phyloP scores from a whole-genome alignment of 495 filamentous ascomycete species.

The Penicillium paxilli region DNA sequence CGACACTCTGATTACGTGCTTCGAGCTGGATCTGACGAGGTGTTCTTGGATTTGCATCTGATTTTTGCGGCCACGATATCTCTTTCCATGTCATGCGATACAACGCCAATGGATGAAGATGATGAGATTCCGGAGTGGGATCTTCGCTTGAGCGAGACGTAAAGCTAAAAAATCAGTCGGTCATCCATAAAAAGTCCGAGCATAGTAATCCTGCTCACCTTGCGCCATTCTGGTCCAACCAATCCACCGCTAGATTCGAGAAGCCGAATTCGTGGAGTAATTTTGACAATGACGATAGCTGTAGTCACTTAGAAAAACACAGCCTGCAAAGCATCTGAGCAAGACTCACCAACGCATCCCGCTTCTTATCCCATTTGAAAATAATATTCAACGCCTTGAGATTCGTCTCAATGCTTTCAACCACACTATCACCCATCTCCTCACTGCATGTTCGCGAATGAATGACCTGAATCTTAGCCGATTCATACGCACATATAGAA shows the following conservation, averaged over 20 bases:
- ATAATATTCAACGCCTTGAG: too few relatives aligned
- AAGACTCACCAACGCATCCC: too few relatives aligned
- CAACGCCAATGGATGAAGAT: background rate
- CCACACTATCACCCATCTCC: too few relatives aligned
- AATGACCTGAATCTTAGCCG: too few relatives aligned
- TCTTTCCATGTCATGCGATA: slow-evolving; percentile 2
- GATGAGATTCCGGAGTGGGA: background rate
- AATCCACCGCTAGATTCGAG: background rate
- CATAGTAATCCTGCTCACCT: background rate
- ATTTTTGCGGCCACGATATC: background rate
- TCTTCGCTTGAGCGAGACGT: background rate
- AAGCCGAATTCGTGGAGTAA: too few relatives aligned
- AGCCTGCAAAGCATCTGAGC: too few relatives aligned
- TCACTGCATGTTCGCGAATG: too few relatives aligned
- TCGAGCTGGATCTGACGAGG: background rate
- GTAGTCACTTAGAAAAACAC: too few relatives aligned
- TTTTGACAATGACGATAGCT: too few relatives aligned
- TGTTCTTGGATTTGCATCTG: background rate
- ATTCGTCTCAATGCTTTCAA: too few relatives aligned
- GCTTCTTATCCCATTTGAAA: too few relatives aligned
- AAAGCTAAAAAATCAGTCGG: background rate
- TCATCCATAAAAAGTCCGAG: background rate
- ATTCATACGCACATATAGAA: too few relatives aligned
- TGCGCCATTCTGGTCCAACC: background rate
- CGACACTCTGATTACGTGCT: background rate